Evolutionary conservation across 2,329 filamentous ascomycete species (phyloP), one percentile per base, ranked within the genome.

Genomic region (Sclerotiophoma versabilis): DNA sequence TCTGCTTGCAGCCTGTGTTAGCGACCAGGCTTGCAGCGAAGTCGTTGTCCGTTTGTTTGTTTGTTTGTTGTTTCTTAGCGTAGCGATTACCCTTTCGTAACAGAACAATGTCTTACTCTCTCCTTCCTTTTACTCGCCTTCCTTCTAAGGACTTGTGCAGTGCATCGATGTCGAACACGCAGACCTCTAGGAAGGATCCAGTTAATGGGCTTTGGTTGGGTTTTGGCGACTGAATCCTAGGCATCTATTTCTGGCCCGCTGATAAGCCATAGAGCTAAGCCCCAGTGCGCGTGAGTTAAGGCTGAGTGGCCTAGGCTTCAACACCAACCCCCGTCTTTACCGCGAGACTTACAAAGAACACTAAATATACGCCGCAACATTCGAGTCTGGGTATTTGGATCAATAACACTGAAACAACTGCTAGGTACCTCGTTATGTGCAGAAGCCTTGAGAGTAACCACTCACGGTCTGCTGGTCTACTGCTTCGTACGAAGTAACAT

Each of bases 241-340:
- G 25, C 19, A 22, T 59, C 65, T 68, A 69, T 66, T 68, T 69
- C 60, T 67, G 65, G 33, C 33, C 10, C 51, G 65, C 62, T 68
- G 63, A 68, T 64, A 60, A 58, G 54, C 52, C 51, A 27, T 49
- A 37, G 34, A 38, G 60, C 60, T 54, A 49, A 49, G 51, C 47
- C 49, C 36, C 32, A 37, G 32, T 9, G n/a, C 17, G 29, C 22
- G 19, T n/a, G n/a, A n/a, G n/a, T 42, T 50, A 68, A 65, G 57
- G 47, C 55, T 53, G 43, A 44, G 37, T 53, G 44, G 54, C 32
- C 52, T 20, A 20, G 49, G 49, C 50, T 52, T 48, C 51, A 54
- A 47, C 50, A 44, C 38, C 44, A 54, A 44, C 47, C 10, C 25
- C 15, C 34, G 14, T 36, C 36, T 46, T 33, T 23, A 43, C 23